Evolutionary conservation across 257 asterid species (phyloP).

Genomic region (Przewalskia tangutica): DNA sequence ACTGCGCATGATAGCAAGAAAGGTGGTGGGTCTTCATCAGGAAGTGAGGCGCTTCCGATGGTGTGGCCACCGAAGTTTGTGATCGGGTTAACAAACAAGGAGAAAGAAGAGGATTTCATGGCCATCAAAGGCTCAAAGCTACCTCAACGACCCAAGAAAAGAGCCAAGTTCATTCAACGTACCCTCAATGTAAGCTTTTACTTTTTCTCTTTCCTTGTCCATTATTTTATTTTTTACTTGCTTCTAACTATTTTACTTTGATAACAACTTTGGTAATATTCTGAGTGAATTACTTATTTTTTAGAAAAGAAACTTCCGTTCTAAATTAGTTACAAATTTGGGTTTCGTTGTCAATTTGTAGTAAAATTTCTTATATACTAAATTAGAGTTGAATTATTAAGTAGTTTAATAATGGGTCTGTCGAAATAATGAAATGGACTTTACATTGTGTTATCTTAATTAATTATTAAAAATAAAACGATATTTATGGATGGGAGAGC

Average conservation of each 20-base stretch:
- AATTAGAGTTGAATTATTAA: neutral
- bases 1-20: conserved; percentile 47
- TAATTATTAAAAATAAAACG: neutral
- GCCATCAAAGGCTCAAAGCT: conserved; percentile 87
- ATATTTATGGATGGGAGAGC: neutral
- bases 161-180: conserved; percentile 80
- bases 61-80: conserved; percentile 82
- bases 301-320: neutral
- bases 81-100: conserved; percentile 77
- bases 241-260: neutral
- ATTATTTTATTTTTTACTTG: neutral
- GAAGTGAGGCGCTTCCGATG: conserved; percentile 50
- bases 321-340: neutral
- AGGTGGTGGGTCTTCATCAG: conserved; percentile 47
- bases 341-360: neutral
- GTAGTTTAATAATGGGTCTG: neutral
- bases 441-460: neutral
- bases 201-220: neutral
- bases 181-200: conserved; percentile 67
- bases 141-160: conserved; percentile 91
- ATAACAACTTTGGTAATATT: neutral
- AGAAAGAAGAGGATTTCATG: conserved; percentile 89
- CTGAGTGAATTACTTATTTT: neutral
- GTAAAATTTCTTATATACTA: neutral
- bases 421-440: neutral